phyloP scores from a whole-genome alignment of 345 rosid species.

The Brassica rapa region DNA sequence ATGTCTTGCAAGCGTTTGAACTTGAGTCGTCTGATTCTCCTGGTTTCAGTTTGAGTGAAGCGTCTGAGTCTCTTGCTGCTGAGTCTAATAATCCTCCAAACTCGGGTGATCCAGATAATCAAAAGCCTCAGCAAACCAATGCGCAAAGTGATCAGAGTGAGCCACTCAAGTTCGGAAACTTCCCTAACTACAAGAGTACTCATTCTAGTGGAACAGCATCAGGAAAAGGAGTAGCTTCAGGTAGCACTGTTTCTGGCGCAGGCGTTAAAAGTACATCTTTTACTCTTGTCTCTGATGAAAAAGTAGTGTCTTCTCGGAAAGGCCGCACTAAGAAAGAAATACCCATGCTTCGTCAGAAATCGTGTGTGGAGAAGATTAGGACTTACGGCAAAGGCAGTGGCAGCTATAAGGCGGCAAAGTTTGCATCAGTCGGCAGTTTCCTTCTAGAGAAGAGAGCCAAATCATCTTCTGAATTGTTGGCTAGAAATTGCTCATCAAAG shows the following conservation, averaged over 20 bases:
- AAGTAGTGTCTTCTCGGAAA: conserved; percentile 60
- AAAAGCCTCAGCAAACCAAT: conserved; percentile 46
- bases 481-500: conserved; percentile 39
- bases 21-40: conserved; percentile 48
- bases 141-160: conserved; percentile 50
- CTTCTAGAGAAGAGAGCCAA: conserved; percentile 41
- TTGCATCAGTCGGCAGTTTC: conserved; percentile 45
- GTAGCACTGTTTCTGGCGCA: conserved; percentile 42
- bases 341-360: conserved; percentile 65
- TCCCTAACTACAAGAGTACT: conserved; percentile 51
- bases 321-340: conserved; percentile 66
- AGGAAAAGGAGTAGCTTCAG: conserved; percentile 50
- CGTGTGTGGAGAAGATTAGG: conserved; percentile 43
- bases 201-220: conserved; percentile 43
- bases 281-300: conserved; percentile 61
- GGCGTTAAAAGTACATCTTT: conserved; percentile 64
- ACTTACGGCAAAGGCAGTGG: conserved; percentile 39
- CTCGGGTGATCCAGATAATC: conserved; percentile 46
- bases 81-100: conserved; percentile 54
- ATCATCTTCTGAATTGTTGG: conserved; percentile 32
- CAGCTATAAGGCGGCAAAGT: conserved; percentile 38
- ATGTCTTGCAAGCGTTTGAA: conserved; percentile 96
- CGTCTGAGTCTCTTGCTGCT: conserved; percentile 48
- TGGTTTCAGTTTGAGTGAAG: conserved; percentile 43
- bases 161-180: conserved; percentile 44